Conservation (phyloP, 108 stramenopile species). For the Poteriospumella lacustris region DNA sequence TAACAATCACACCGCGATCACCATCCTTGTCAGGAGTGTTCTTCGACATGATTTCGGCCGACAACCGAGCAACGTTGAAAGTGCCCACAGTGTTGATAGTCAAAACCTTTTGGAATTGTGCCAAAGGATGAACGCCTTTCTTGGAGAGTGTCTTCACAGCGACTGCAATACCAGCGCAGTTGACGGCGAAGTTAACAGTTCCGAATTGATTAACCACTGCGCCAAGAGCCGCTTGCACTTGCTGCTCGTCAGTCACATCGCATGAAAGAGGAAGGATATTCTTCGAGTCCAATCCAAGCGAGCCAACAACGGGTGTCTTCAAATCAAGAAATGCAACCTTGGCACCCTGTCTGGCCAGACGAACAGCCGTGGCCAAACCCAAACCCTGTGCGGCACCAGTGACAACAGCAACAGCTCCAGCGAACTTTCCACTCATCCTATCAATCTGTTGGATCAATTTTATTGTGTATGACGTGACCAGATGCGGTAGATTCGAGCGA, state of each 20-base stretch:
- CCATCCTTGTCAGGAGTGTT: conserved; percentile 59
- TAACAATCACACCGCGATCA: conserved; percentile 75
- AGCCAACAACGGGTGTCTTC: too few relatives aligned
- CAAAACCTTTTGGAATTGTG: conserved; percentile 51
- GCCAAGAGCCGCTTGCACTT: conserved; percentile 30
- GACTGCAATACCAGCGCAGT: conserved; percentile 83
- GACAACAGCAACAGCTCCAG: not conserved
- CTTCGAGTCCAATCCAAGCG: too few relatives aligned
- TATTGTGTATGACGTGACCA: too few relatives aligned
- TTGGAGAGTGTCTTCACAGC: conserved; percentile 67
- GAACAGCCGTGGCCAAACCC: not conserved
- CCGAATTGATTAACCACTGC: not conserved
- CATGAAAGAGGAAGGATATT: too few relatives aligned
- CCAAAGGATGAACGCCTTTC: conserved; percentile 52
- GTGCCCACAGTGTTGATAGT: conserved; percentile 80
- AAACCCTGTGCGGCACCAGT: conserved; percentile 3
- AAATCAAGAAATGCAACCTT: not conserved
- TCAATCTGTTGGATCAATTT: too few relatives aligned
- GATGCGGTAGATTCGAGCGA: too few relatives aligned
- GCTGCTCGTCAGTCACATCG: conserved; percentile 2
- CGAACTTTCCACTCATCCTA: too few relatives aligned
- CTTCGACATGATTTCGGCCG: conserved; percentile 68
- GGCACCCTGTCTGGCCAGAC: not conserved
- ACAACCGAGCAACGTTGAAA: conserved; percentile 83
- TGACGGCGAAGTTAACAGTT: conserved; percentile 71